Base-by-base conservation (phyloP, 2,329 filamentous ascomycete species). In the Sclerotinia spermophila region DNA sequence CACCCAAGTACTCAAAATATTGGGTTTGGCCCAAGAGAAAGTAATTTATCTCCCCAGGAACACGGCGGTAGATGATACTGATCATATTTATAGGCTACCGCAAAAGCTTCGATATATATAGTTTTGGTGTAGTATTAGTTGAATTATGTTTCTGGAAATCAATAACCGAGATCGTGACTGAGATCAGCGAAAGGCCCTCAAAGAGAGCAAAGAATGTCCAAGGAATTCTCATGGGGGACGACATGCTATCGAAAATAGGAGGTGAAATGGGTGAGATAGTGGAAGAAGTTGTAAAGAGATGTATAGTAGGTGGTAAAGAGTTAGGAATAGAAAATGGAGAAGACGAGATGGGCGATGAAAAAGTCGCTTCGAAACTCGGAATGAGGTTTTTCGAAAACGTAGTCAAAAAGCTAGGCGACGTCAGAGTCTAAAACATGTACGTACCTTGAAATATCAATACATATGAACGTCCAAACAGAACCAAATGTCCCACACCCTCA, bases 81-180 rank as follows among this genome's bases (percentile, higher is more conserved):
- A 69, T 62, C 2, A n/a, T 33, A n/a, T n/a, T 24, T 24, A 21
- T 17, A 69, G 67, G 67, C 44, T 69, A 69, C 56, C 35, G 74
- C 15, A 86, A 86, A 74, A 81, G 80, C 48, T 85, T 83, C 72
- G 86, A 87, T 69, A 78, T 87, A 11, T 87, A 87, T 75, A 82
- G 82, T 30, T 79, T 87, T 0, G 85, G 86, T 4, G 79, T 87
- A 11, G 80, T 87, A 5, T 76, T 87, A 7, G 78, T 86, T 4
- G 86, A 88, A 75, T 81, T 87, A 6, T 85, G 84, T n/a, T 82
- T 84, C 72, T 87, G 85, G 85, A 77, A 79, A 59, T 79, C 82
- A 0, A 81, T 86, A 42, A 83, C 86, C 6, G 70, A 67, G 5
- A 81, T 86, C 19, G 78, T 82, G 38, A 77, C 76, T 10, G 81